Base-by-base conservation (phyloP, 257 asterid species). In the Petunia axillaris region DNA sequence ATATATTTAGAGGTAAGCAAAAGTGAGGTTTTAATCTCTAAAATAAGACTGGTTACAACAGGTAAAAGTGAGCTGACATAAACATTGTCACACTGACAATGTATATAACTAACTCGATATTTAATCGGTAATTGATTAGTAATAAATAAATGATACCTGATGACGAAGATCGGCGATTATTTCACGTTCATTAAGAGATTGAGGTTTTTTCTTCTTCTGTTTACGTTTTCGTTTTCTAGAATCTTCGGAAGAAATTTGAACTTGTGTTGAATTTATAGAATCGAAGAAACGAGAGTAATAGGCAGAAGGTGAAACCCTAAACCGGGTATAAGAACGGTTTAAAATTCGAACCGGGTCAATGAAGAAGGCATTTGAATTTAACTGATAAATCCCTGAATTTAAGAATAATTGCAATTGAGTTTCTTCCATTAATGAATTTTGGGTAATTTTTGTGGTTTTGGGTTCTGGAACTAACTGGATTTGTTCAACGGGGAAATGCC, bases 221-320 rank as follows among this genome's bases (percentile, higher is more conserved):
- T 83, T 85, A 79, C 94, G 90, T 79, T 92, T 93, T 35, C 98
- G 90, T 81, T 95, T 95, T 39, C 83, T 82, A 2, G 89, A 40
- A 81, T 53, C 79, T 62, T 59, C 57, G 4, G 78, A 43, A 75
- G 76, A 62, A 44, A 41, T 55, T 50, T 48, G 76, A 70, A 73
- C 46, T 73, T 60, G 63, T 48, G 13, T 53, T 71, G 44, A 71
- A 44, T 80, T 73, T 25, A 81, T 63, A 78, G 82, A 46, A 60
- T 64, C 82, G 87, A 92, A 95, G 91, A 89, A 90, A 81, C 99
- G 98, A 81, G 97, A 84, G 90, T 93, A 95, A 87, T 93, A 92
- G 44, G 86, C 60, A 10, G 90, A 78, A 25, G 97, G 87, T 9
- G 93, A 93, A 81, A 93, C 87, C 89, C 84, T 89, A 82, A 86